A percentile compares a stretch with the other conserved stretches of the same genome.
Conservation (phyloP, 73 alveolate species). For the Symbiodinium natans region DNA sequence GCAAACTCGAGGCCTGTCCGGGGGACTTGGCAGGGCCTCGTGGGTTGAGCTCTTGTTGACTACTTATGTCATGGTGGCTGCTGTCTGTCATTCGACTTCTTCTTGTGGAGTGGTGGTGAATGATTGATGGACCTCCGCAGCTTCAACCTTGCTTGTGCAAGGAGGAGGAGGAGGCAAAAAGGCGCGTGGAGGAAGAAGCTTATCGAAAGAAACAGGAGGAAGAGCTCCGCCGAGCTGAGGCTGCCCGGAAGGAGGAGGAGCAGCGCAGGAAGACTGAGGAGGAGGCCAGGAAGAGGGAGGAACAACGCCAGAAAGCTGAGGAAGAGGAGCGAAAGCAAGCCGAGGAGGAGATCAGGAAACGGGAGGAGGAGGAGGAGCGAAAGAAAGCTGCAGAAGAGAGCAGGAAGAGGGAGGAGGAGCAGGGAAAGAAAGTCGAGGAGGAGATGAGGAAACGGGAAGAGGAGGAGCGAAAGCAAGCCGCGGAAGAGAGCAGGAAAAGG, state of each 20-base stretch:
- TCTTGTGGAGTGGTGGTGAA: too few species aligned
- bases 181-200: neutral
- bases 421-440: neutral
- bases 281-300: neutral
- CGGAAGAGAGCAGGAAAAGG: neutral
- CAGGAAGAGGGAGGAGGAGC: neutral
- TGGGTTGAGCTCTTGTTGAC: too few species aligned
- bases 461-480: neutral
- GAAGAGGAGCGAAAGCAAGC: too few species aligned
- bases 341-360: too few species aligned
- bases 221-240: neutral
- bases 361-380: too few species aligned
- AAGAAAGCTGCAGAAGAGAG: neutral
- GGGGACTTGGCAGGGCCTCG: too few species aligned
- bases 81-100: too few species aligned
- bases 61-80: too few species aligned
- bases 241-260: neutral
- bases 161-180: neutral
- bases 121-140: neutral
- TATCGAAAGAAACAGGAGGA: neutral
- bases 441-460: neutral
- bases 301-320: too few species aligned
- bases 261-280: neutral
- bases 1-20: neutral
- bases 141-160: neutral